phyloP scores from a whole-genome alignment of 306 rosid species.

The Sicyos edulis region DNA sequence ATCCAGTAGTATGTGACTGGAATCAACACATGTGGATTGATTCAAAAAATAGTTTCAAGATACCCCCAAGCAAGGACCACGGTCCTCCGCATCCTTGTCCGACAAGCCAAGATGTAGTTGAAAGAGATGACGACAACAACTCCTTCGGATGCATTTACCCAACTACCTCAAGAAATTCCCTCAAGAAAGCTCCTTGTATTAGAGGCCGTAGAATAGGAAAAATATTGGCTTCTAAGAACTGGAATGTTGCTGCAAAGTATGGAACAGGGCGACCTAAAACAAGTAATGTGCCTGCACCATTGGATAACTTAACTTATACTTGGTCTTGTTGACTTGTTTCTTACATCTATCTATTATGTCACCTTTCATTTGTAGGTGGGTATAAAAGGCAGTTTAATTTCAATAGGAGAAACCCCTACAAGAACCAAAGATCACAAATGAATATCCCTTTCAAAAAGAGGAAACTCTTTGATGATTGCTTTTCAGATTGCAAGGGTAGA shows the following conservation, averaged over 20 bases:
- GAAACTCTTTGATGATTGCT: constrained; percentile 43
- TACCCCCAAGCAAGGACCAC: constrained; percentile 37
- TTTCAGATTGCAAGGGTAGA: constrained; percentile 39
- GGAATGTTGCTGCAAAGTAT: constrained; percentile 43
- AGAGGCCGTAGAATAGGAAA: constrained; percentile 60
- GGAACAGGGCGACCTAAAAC: constrained; percentile 38
- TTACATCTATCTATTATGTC: not conserved
- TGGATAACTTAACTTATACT: not conserved
- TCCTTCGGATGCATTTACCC: constrained; percentile 64
- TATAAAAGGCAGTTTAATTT: constrained; percentile 7
- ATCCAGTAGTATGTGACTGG: constrained; percentile 34
- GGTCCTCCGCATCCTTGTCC: constrained; percentile 43
- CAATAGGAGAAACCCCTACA: constrained; percentile 7
- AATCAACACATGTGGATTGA: constrained; percentile 26
- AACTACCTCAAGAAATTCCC: constrained; percentile 38
- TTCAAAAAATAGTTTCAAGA: constrained; percentile 48
- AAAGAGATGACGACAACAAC: constrained; percentile 91
- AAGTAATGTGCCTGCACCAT: constrained; percentile 37
- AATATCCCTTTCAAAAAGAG: constrained; percentile 82
- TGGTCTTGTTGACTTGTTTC: not conserved
- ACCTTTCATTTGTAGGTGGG: constrained; percentile 34
- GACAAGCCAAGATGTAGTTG: constrained; percentile 48
- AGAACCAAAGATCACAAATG: constrained; percentile 61
- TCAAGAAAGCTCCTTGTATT: constrained; percentile 38
- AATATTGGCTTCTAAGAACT: constrained; percentile 64